phyloP scores from a whole-genome alignment of 116 monocot species.

The Cymodocea nodosa region DNA sequence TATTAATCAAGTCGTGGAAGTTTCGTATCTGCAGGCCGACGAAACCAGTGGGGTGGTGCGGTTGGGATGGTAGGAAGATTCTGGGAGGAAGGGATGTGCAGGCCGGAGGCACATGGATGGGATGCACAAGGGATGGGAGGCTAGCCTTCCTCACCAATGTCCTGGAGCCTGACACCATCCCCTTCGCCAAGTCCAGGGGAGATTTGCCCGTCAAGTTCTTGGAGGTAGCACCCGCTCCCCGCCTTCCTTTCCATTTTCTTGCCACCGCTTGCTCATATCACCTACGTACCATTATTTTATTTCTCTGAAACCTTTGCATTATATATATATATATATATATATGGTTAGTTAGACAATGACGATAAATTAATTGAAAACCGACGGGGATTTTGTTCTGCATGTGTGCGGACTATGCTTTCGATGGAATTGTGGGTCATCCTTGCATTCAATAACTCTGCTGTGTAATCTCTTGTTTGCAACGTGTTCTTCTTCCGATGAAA shows the following conservation, averaged over 20 bases:
- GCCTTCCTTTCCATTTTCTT: not conserved
- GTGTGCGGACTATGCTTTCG: not conserved
- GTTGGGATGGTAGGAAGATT: conserved; percentile 37
- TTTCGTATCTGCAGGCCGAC: conserved; percentile 39
- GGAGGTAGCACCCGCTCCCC: conserved; percentile 23
- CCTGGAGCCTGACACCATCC: conserved; percentile 32
- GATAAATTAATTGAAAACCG: too few species aligned
- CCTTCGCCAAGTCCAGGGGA: conserved; percentile 46
- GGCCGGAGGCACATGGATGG: conserved; percentile 88
- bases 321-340: too few species aligned
- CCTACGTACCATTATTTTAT: too few species aligned
- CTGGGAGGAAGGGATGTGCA: conserved; percentile 62
- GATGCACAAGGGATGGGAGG: conserved; percentile 60
- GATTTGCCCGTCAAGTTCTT: conserved; percentile 67
- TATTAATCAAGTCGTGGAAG: too few species aligned
- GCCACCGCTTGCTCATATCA: not conserved
- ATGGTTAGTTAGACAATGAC: too few species aligned
- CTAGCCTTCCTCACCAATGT: conserved; percentile 82
- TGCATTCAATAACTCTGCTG: too few species aligned
- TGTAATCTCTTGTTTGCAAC: too few species aligned
- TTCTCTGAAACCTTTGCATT: too few species aligned
- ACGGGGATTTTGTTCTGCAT: too few species aligned
- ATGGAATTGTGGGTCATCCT: not conserved
- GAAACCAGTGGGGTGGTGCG: conserved; percentile 69
- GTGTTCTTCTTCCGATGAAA: too few species aligned